A percentile compares a stretch with the other conserved stretches of the same genome.
Conservation (phyloP, 2,329 filamentous ascomycete species). For the Monilinia fructigena region DNA sequence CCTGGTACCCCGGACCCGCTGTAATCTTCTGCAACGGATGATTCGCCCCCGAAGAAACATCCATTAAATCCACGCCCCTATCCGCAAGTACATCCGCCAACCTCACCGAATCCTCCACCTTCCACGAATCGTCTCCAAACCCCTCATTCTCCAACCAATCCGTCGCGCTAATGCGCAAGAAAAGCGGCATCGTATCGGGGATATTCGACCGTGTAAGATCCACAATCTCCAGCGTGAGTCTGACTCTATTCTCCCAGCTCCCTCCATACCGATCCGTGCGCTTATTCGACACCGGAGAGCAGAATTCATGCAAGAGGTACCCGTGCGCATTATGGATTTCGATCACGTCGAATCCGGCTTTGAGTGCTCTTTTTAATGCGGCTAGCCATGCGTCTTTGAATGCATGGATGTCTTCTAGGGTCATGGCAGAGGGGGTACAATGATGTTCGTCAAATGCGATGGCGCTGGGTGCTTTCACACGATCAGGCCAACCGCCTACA, state of each 20-base stretch:
- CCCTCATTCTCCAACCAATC: constrained; percentile 70
- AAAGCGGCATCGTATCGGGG: constrained; percentile 66
- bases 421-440: constrained; percentile 65
- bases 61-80: constrained; percentile 70
- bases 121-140: constrained; percentile 63
- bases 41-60: constrained; percentile 67
- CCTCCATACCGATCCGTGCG: constrained; percentile 68
- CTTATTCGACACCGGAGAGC: constrained; percentile 68
- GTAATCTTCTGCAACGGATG: constrained; percentile 59
- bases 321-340: constrained; percentile 82
- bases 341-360: constrained; percentile 69
- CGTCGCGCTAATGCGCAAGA: constrained; percentile 70
- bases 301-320: constrained; percentile 69
- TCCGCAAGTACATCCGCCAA: constrained; percentile 64
- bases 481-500: constrained; percentile 56
- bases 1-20: constrained; percentile 66
- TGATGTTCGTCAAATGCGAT: constrained; percentile 61
- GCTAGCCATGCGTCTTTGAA: constrained; percentile 63
- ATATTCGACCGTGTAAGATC: constrained; percentile 61
- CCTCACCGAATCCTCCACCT: constrained; percentile 58
- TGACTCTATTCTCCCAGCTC: constrained; percentile 67
- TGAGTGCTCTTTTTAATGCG: constrained; percentile 58
- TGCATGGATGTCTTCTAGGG: constrained; percentile 62
- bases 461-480: constrained; percentile 52
- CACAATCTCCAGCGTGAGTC: constrained; percentile 66